Conservation (phyloP, 2,329 filamentous ascomycete species). For the Penicillium sp. region DNA sequence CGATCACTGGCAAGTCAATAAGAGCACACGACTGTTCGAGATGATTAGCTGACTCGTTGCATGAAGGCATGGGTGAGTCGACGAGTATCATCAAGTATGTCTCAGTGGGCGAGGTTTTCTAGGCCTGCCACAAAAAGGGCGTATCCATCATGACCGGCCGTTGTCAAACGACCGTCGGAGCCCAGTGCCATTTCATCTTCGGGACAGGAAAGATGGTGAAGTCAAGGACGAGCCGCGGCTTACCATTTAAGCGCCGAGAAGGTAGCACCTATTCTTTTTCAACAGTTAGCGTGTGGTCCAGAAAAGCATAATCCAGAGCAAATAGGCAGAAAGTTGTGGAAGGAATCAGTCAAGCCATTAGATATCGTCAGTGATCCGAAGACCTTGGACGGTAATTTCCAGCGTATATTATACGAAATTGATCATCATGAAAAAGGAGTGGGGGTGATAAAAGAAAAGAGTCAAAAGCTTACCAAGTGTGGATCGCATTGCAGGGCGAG, state of each 20-base stretch:
- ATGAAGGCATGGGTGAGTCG: conserved; percentile 18
- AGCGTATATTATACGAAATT: conserved; percentile 65
- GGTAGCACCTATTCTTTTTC: conserved; percentile 17
- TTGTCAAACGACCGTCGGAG: conserved; percentile 70
- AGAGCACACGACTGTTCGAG: conserved; percentile 17
- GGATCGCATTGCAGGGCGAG: background rate
- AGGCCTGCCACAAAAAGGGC: conserved; percentile 92
- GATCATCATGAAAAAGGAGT: conserved; percentile 57
- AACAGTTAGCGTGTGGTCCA: conserved; percentile 20
- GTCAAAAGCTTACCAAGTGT: conserved; percentile 27
- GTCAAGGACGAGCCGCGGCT: conserved; percentile 17
- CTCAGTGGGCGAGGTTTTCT: conserved; percentile 99
- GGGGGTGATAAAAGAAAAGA: conserved; percentile 35
- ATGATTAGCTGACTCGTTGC: conserved; percentile 32
- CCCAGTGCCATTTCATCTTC: conserved; percentile 77
- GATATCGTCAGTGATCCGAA: conserved; percentile 70
- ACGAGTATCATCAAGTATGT: conserved; percentile 24
- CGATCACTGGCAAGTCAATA: conserved; percentile 15
- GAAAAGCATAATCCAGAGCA: conserved; percentile 10
- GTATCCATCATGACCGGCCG: conserved; percentile 74
- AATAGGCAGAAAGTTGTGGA: conserved; percentile 16
- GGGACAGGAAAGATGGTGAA: conserved; percentile 21
- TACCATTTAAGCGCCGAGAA: conserved; percentile 23
- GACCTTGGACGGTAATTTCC: conserved; percentile 95
- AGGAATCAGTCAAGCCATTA: conserved; percentile 81